Evolutionary conservation across 1,284 basidiomycete species (phyloP).

Genomic region (Apiotrichum akiyoshidainum): DNA sequence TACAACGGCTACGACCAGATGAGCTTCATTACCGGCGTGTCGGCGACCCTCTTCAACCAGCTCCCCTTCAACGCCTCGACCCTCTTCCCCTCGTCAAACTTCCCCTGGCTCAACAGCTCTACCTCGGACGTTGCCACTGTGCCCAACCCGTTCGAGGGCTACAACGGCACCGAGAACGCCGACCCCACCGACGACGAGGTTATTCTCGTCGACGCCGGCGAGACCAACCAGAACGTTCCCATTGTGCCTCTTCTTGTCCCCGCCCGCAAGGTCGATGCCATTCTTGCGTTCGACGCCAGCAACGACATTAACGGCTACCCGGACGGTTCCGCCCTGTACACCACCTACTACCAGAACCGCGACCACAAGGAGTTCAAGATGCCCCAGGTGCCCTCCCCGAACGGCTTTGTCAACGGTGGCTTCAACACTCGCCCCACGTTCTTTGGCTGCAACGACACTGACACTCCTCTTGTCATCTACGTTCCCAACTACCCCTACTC

Average conservation of each 20-base stretch:
- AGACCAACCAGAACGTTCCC: constrained; percentile 53
- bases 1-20: constrained; percentile 49
- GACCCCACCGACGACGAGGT: constrained; percentile 30
- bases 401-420: constrained; percentile 55
- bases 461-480: constrained; percentile 52
- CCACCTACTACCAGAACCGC: constrained; percentile 30
- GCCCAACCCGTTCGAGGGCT: constrained; percentile 51
- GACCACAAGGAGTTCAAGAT: constrained; percentile 42
- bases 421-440: constrained; percentile 55
- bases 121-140: constrained; percentile 39
- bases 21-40: constrained; percentile 51
- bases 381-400: constrained; percentile 50
- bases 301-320: constrained; percentile 56
- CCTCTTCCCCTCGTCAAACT: constrained; percentile 26
- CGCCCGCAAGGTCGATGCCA: constrained; percentile 53
- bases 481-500: constrained; percentile 54
- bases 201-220: constrained; percentile 54
- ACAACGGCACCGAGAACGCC: constrained; percentile 33
- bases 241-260: constrained; percentile 55
- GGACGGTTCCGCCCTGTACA: constrained; percentile 53
- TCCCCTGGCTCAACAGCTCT: constrained; percentile 36
- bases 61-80: constrained; percentile 30
- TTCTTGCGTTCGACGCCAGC: constrained; percentile 55
- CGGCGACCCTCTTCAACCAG: constrained; percentile 46
- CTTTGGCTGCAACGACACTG: constrained; percentile 48